phyloP scores from a whole-genome alignment of 805 yeast genomes.

The Spencermartinsiella europaea region DNA sequence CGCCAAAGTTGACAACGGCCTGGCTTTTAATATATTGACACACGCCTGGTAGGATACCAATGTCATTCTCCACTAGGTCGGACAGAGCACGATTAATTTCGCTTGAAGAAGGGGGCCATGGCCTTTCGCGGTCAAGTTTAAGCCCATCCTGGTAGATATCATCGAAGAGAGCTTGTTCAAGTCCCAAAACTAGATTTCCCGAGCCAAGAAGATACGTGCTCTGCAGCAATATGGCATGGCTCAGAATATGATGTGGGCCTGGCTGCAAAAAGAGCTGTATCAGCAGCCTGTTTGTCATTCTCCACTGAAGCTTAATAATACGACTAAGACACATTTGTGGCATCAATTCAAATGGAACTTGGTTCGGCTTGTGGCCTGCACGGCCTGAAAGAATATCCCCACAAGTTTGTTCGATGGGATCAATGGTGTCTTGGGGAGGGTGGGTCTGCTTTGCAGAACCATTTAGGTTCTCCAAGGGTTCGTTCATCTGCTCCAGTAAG shows the following conservation, averaged over 20 bases:
- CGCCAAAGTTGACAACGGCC: slow-evolving; percentile 8
- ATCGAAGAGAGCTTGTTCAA: slow-evolving; percentile 9
- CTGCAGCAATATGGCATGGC: slow-evolving; percentile 8
- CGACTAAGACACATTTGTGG: slow-evolving; percentile 6
- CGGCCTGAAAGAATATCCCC: background rate
- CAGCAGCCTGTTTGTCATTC: slow-evolving; percentile 10
- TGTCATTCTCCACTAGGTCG: slow-evolving; percentile 7
- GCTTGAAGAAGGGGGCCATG: slow-evolving; percentile 2
- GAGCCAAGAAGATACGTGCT: slow-evolving; percentile 8
- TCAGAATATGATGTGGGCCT: background rate
- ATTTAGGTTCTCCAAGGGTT: background rate
- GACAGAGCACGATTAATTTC: slow-evolving; percentile 4
- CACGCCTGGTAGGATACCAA: background rate
- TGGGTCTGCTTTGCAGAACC: background rate
- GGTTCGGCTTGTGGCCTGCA: background rate
- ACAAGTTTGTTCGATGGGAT: background rate
- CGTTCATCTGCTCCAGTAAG: background rate
- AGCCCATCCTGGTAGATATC: background rate
- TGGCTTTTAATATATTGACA: slow-evolving; percentile 1
- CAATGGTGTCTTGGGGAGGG: background rate
- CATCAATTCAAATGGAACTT: slow-evolving; percentile 7
- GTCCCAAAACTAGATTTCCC: slow-evolving; percentile 7
- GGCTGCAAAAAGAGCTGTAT: slow-evolving; percentile 2
- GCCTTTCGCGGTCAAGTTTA: background rate
- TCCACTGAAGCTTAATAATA: slow-evolving; percentile 12